Evolutionary conservation across 495 filamentous ascomycete species (phyloP).

Genomic region (Penicillium riverlandense): DNA sequence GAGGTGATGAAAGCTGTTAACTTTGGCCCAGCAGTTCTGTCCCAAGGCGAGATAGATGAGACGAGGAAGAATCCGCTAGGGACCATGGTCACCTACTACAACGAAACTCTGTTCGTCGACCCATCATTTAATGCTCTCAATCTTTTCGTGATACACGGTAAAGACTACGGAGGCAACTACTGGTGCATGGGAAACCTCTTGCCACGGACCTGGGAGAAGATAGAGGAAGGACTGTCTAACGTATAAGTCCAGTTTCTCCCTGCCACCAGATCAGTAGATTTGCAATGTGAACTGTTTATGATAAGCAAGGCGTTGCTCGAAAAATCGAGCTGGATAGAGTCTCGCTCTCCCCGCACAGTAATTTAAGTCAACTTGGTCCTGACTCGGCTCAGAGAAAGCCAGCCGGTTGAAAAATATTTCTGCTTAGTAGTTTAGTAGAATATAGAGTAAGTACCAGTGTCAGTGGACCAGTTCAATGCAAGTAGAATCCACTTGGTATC

Average conservation of each 20-base stretch:
- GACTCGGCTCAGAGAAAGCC: too few species aligned
- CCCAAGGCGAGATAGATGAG: conserved; percentile 3
- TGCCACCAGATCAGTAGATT: too few species aligned
- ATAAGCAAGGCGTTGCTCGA: not conserved
- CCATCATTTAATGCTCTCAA: conserved; percentile 3
- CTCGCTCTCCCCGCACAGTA: too few species aligned
- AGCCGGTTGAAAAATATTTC: too few species aligned
- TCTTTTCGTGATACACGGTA: conserved; percentile 10
- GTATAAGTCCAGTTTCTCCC: too few species aligned
- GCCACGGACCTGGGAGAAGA: conserved; percentile 6
- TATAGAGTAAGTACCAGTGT: too few species aligned
- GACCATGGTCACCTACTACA: conserved; percentile 11
- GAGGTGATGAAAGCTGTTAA: conserved; percentile 5
- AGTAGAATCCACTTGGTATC: too few species aligned
- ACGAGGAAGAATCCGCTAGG: conserved; percentile 8
- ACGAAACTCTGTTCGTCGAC: conserved; percentile 3
- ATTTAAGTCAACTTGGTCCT: too few species aligned
- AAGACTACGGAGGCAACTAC: conserved; percentile 9
- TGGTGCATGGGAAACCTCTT: conserved; percentile 11
- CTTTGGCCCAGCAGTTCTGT: conserved; percentile 6
- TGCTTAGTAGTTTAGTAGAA: too few species aligned
- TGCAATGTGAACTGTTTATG: too few species aligned
- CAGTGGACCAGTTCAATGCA: too few species aligned
- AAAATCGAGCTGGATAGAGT: too few species aligned
- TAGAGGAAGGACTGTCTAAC: conserved; percentile 6